Evolutionary conservation across 2,329 filamentous ascomycete genomes (phyloP), one percentile per base, ranked within the genome.

Genomic region (Davidsoniella virescens): DNA sequence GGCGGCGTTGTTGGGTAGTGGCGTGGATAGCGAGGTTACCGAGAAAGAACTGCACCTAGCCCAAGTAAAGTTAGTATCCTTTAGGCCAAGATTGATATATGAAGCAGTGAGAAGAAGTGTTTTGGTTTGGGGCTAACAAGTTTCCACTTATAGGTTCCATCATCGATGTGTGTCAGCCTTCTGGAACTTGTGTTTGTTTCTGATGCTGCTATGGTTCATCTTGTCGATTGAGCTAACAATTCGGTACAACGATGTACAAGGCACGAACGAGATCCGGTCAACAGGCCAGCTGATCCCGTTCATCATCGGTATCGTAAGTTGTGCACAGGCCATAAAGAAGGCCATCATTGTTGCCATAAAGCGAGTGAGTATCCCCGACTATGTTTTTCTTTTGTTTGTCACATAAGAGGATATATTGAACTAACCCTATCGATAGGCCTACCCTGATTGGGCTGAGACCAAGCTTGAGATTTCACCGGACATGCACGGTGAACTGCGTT

Each of bases 281-380:
- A 52, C 50, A 20, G 50, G 50, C 16, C 50, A 52, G 45, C 38
- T 52, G 38, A 52, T 52, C 29, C 44, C 50, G 23, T 49, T 52
- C 43, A 48, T 52, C 41, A 49, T 52, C 25, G 50, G 50, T n/a
- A 36, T 44, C 12, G 50, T 52, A 16, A 52, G 45, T 42, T 48
- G 44, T 38, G 45, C 40, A 5, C 50, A 49, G 44, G 50, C 50
- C 4, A 17, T 49, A 10, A 52, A 52, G 38, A 48, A 39, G 40
- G 50, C 40, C 12, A 14, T 29, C 20, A 52, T 52, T 20, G 44
- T 37, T 14, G 44, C 45, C 8, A 38, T 52, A n/a, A 52, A 52
- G 20, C 17, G 42, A 18, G 50, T 52, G n/a, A 16, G 50, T 47
- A 23, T 16, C 8, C 37, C 18, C 16, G 29, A 16, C 17, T 1